Base-by-base conservation (phyloP, 495 filamentous ascomycete species). In the Podospora pseudoanserina region DNA sequence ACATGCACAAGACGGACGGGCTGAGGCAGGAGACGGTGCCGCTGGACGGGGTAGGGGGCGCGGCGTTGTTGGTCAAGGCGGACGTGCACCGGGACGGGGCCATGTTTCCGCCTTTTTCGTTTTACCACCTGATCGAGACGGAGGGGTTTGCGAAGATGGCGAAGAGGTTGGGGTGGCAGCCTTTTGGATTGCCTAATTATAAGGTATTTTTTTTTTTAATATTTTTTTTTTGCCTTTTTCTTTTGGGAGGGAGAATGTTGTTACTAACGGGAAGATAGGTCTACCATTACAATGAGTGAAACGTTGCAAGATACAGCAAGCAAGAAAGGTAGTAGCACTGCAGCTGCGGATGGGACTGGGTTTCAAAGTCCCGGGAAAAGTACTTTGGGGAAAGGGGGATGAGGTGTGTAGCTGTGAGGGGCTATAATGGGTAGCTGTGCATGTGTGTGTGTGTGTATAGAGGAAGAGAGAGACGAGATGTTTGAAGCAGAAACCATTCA, bases 141-240 rank as follows among this genome's bases (percentile, higher is more conserved):
- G 95, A 99, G 76, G 95, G 95, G 0, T 99, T 99, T 74, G 94
- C 96, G 16, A 97, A 94, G 80, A 99, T 99, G 95, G 94, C 93
- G 20, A 88, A 83, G 72, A 84, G 95, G 67, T 78, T 99, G 74
- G 93, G 93, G 20, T 97, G 94, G 87, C 82, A 87, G 65, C 86
- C 91, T 59, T 91, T 85, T 74, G 95, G 95, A 5, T 74, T 99
- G 73, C 95, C 95, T 44, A 96, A 99, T 82, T 99, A 99, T 80
- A 92, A 96, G 83, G 95, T 98, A 82, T 75, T 86, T 27, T 4
- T 27, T 4, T 3, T 11, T 18, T 61, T 15, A 18, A 0, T 28
- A 0, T 54, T 27, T 4, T 3, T 11, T 15, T 19, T 19, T 18
- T 9, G 1, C 23, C 23, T 28, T 18, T 5, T 18, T 28, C 30